Evolutionary conservation across 345 rosid species (phyloP).

Genomic region (Dimocarpus longan): DNA sequence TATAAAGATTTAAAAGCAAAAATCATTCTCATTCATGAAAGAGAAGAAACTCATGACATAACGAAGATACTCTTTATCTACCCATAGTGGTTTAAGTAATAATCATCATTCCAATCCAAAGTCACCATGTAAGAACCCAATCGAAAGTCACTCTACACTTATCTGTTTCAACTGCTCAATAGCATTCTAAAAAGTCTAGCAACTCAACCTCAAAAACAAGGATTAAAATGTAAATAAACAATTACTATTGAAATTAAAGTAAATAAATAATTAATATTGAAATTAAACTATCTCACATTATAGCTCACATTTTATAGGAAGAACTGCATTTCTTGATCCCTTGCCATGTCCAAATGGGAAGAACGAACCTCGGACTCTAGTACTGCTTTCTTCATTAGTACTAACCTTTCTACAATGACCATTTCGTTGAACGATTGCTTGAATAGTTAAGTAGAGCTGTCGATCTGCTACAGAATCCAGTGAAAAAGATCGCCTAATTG

Average conservation of each 20-base stretch:
- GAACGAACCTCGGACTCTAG: constrained; percentile 30
- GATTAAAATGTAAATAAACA: background rate
- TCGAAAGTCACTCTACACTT: constrained; percentile 12
- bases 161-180: constrained; percentile 1
- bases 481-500: constrained; percentile 69
- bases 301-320: constrained; percentile 36
- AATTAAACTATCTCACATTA: constrained; percentile 17
- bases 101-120: constrained; percentile 37
- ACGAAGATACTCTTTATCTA: constrained; percentile 13
- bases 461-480: constrained; percentile 58
- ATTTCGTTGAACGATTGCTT: constrained; percentile 41
- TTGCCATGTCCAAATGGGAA: constrained; percentile 36
- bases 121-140: constrained; percentile 8
- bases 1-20: no score
- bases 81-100: constrained; percentile 33
- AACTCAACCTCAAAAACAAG: constrained; percentile 8
- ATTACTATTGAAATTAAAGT: no score
- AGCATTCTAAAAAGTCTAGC: background rate
- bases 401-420: constrained; percentile 24
- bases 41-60: background rate
- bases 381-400: constrained; percentile 34
- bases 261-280: constrained; percentile 15
- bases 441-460: constrained; percentile 51
- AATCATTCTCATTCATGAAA: constrained; percentile 37
- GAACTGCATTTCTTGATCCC: constrained; percentile 43